phyloP scores from a whole-genome alignment of 2,329 filamentous ascomycete species.

The Thelonectria rubi region DNA sequence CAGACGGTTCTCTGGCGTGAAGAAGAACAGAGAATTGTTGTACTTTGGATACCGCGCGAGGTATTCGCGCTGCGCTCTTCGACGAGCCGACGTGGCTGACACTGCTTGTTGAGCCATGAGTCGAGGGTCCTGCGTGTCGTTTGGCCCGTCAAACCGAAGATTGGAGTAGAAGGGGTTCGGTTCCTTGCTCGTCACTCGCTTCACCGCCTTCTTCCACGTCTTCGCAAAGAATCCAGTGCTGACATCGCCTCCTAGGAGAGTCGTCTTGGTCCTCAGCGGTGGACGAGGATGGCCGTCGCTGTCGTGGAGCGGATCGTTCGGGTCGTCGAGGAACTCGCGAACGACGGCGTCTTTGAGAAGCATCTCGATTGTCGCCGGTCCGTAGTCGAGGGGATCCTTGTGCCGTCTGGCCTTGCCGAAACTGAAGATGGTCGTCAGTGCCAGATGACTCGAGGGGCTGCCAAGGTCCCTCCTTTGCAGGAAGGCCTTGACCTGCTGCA shows the following conservation, averaged over 20 bases:
- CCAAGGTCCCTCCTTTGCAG: conserved; percentile 89
- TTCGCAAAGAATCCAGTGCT: conserved; percentile 68
- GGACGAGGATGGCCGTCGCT: conserved; percentile 43
- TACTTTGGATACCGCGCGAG: conserved; percentile 86
- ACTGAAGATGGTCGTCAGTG: conserved; percentile 75
- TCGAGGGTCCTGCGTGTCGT: conserved; percentile 83
- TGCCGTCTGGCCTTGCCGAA: conserved; percentile 67
- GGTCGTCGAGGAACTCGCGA: conserved; percentile 86
- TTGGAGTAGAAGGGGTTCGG: conserved; percentile 96
- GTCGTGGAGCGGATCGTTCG: conserved; percentile 44
- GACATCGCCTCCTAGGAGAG: conserved; percentile 53
- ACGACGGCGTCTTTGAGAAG: conserved; percentile 95
- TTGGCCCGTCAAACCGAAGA: conserved; percentile 72
- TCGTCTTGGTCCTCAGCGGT: conserved; percentile 46
- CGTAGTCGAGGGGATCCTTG: conserved; percentile 89
- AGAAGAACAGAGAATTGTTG: conserved; percentile 91
- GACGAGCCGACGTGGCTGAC: conserved; percentile 81
- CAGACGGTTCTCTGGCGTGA: conserved; percentile 79
- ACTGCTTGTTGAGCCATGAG: conserved; percentile 93
- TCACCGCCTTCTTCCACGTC: conserved; percentile 68
- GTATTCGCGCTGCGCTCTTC: conserved; percentile 90
- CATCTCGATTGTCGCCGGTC: conserved; percentile 93
- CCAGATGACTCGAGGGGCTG: conserved; percentile 75
- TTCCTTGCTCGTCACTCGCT: conserved; percentile 70
- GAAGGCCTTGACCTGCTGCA: conserved; percentile 96